Base-by-base conservation (phyloP, 352 stramenopile species). In the Globisporangium carolinianum region DNA sequence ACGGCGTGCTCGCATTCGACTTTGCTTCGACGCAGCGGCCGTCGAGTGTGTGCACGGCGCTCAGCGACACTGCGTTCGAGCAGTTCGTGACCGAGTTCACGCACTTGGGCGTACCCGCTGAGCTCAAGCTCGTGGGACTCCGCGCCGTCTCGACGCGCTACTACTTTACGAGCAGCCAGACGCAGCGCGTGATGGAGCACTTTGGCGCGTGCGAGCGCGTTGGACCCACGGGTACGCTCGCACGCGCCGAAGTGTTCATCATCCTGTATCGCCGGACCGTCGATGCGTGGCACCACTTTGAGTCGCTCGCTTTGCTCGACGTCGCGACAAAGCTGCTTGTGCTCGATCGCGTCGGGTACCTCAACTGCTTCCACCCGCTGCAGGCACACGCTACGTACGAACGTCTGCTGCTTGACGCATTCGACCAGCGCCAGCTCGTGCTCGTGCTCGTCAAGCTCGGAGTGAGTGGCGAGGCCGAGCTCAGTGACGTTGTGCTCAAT, bases 81-180 rank as follows among this genome's bases (percentile, higher is more conserved):
- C 74, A 89, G 38, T 87, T 89, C 24, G 49, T 91, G 18, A 86
- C 85, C 47, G 81, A 91, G 58, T 91, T 91, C 66, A 91, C 89
- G 61, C 71, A 82, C 51, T 62, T 91, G 6, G 73, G 76, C 15
- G 76, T 87, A 24, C 60, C 61, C 2, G 67, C 73, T 6, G 79
- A 89, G 60, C 75, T 83, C 59, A 89, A 91, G 45, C 57, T 91
- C 42, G 64, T 91, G 14, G 81, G 81, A 0, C 54, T 91, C 35
- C 81, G 81, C 8, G 82, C 73, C 1, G 83, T 91, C 41, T 91
- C 81, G 10, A 85, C 72, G 37, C 55, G 71, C 24, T 91, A 88
- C 54, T 91, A 81, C 53, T 91, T 89, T 46, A 83, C 80, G 11
- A 81, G 75, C 54, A 80, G 71, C 52, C 81, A 91, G 39, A 51